These are phyloP conservation scores for Paulownia fortunei DNA, from an alignment of 257 asterid genomes.

Conservation along the genomic window DNA sequence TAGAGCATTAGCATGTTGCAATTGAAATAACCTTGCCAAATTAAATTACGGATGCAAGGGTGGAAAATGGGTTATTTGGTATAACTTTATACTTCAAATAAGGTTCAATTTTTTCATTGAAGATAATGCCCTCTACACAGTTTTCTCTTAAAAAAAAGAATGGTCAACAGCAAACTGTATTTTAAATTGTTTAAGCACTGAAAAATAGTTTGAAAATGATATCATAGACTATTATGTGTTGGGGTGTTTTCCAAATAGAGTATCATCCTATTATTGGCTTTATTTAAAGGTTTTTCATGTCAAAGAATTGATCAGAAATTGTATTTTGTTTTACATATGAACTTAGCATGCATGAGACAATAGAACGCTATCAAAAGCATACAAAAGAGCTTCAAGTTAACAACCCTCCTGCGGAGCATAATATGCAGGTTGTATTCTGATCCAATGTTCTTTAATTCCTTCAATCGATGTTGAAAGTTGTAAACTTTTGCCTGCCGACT, in stretches of 20 bases:
- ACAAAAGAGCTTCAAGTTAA: conserved; percentile 58
- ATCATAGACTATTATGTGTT: not conserved
- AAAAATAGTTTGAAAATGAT: no score
- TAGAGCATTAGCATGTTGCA: no score
- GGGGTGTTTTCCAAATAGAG: not conserved
- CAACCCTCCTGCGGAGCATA: conserved; percentile 55
- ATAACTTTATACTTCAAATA: no score
- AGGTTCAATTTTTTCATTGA: no score
- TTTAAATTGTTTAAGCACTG: no score
- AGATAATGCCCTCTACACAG: no score
- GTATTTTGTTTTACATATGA: conserved; percentile 6
- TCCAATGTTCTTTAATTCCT: not conserved
- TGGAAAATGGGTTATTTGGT: no score
- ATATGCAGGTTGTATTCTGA: conserved; percentile 56
- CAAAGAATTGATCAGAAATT: not conserved
- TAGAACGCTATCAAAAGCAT: conserved; percentile 71
- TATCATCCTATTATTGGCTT: not conserved
- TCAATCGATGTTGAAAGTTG: not conserved
- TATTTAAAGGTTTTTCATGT: not conserved
- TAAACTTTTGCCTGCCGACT: not conserved
- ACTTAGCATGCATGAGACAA: conserved; percentile 70
- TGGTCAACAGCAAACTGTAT: no score
- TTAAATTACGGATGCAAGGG: no score
- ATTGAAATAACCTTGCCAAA: no score
- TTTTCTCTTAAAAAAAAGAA: not conserved